Evolutionary conservation across 2,329 filamentous ascomycete genomes (phyloP), one percentile per base, ranked within the genome.

Genomic region (Curvularia spicifera): DNA sequence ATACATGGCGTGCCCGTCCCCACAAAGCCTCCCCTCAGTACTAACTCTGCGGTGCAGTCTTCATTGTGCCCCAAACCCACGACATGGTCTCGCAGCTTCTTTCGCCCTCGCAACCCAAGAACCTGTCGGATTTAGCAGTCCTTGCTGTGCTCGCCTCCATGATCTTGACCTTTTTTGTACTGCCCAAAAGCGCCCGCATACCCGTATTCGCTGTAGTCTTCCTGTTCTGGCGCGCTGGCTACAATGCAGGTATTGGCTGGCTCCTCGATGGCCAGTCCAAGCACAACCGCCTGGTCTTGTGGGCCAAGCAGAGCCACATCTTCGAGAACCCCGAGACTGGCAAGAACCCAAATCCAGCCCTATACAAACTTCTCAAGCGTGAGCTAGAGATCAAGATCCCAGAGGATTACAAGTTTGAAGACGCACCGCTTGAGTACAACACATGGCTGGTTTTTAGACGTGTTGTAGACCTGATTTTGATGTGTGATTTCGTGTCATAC

Each of bases 31-130:
- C 4, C 48, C 29, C 57, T 46, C 53, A 47, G 43, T 57, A 57
- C 69, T 71, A 56, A 74, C 60, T 45, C 48, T 20, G 18, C 31
- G 8, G 13, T 47, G 47, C 72, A 98, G 95, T 97, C 71, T 99
- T 99, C 76, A 90, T 92, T 57, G 95, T 99, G 53, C 95, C 95
- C 47, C 89, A 92, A 62, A 99, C 95, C 56, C 93, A 97, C 83
- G 95, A 99, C 80, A 98, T 99, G 95, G 94, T 99, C 69, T 96
- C 94, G 51, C 95, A 98, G 80, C 85, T 99, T 54, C 87, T 99
- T 69, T 95, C 96, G 70, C 95, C 95, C 51, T 91, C 90, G 66
- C 90, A 98, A 75, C 93, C 95, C 52, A 99, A 99, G 83, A 98
- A 98, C 76, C 76, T 96, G 39, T 95, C 93, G 60, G 95, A 99